phyloP scores from a whole-genome alignment of 805 yeast genomes.

The Nakazawaea ishiwadae region DNA sequence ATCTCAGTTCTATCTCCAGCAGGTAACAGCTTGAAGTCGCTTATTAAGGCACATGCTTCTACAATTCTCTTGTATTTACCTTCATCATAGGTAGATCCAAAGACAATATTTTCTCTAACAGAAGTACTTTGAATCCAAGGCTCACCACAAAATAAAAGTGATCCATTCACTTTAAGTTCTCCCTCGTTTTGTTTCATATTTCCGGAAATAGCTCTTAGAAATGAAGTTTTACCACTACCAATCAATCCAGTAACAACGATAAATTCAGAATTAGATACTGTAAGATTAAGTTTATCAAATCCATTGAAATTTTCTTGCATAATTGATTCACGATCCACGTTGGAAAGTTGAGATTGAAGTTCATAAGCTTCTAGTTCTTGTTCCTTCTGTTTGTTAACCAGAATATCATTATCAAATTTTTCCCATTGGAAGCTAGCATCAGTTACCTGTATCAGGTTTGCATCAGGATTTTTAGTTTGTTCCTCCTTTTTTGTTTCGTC shows the following conservation, averaged over 20 bases:
- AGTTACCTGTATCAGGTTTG: conserved; percentile 29
- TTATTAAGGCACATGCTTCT: conserved; percentile 59
- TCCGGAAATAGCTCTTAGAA: conserved; percentile 66
- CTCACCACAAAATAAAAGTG: conserved; percentile 35
- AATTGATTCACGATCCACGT: conserved; percentile 1
- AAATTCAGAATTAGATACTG: conserved; percentile 51
- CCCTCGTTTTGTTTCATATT: conserved; percentile 57
- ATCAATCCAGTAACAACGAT: conserved; percentile 62
- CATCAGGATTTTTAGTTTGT: not conserved
- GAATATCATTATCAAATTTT: conserved; percentile 23
- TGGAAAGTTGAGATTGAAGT: not conserved
- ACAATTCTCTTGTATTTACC: conserved; percentile 48
- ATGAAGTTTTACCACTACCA: conserved; percentile 79
- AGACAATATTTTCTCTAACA: conserved; percentile 65
- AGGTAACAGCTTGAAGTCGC: conserved; percentile 62
- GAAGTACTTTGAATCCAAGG: conserved; percentile 90
- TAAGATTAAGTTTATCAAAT: conserved; percentile 39
- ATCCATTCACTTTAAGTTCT: conserved; percentile 46
- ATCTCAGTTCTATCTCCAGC: conserved; percentile 77
- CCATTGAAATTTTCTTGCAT: conserved; percentile 28
- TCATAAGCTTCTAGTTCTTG: not conserved
- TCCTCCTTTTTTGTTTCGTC: not conserved
- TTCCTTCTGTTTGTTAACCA: not conserved
- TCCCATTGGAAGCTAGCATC: conserved; percentile 65
- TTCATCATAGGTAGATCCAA: conserved; percentile 52